phyloP scores from a whole-genome alignment of 371 early-diverging fungal genomes.

The Mucor racemosus region DNA sequence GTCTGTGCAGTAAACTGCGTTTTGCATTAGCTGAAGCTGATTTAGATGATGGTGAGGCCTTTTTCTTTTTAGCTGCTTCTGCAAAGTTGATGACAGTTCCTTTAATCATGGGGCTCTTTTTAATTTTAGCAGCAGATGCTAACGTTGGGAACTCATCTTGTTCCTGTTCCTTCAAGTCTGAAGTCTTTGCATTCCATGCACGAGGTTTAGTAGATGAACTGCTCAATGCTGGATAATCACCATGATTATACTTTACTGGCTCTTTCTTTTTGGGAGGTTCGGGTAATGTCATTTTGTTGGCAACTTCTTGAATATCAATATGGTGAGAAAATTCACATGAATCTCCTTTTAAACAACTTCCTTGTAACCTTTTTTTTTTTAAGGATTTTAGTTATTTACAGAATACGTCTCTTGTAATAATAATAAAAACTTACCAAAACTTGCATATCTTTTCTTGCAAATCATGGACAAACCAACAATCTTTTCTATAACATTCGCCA shows the following conservation, averaged over 20 bases:
- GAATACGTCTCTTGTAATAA: neutral
- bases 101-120: constrained; percentile 10
- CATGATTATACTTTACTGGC: neutral
- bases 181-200: neutral
- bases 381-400: too few relatives aligned
- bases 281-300: constrained; percentile 33
- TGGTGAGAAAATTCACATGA: constrained; percentile 69
- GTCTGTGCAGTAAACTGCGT: neutral
- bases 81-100: constrained; percentile 38
- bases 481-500: constrained; percentile 76
- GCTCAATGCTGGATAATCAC: constrained; percentile 3
- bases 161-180: neutral
- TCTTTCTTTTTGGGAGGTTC: constrained; percentile 9
- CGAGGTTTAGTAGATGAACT: neutral
- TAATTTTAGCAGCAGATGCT: constrained; percentile 32
- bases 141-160: constrained; percentile 48
- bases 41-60: constrained; percentile 13
- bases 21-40: neutral
- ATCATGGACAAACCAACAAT: constrained; percentile 86
- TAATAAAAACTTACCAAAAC: constrained; percentile 59
- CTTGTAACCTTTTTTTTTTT: constrained; percentile 55
- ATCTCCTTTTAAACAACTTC: constrained; percentile 72
- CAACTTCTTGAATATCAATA: constrained; percentile 53
- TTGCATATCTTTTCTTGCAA: constrained; percentile 73
- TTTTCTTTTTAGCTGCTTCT: constrained; percentile 40